A percentile compares a stretch with the other conserved stretches of the same genome.
Evolutionary conservation across 2,329 filamentous ascomycete species (phyloP).

Genomic region (Paraphaeosphaeria minitans): DNA sequence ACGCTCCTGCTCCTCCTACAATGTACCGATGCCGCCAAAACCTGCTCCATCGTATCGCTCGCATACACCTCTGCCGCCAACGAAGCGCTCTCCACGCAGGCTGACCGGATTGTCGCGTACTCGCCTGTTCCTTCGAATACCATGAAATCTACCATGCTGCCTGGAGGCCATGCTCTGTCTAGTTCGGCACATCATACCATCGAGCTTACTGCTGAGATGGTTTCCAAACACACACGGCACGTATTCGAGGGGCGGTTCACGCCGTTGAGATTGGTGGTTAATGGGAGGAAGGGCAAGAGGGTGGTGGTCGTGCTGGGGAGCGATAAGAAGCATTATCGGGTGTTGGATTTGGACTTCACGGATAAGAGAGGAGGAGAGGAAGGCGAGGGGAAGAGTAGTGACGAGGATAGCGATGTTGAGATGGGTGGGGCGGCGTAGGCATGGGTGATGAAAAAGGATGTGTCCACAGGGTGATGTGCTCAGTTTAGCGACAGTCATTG

Average conservation of each 20-base stretch:
- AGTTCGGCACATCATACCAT: slow-evolving; percentile 6
- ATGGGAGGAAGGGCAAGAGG: slow-evolving; percentile 59
- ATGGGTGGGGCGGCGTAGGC: slow-evolving; percentile 18
- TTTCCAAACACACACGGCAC: slow-evolving; percentile 48
- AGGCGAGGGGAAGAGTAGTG: slow-evolving; percentile 7
- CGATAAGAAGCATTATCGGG: slow-evolving; percentile 59
- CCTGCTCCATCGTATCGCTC: slow-evolving; percentile 22
- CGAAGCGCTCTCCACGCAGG: not conserved
- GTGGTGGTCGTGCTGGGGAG: slow-evolving; percentile 61
- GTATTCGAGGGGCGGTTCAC: slow-evolving; percentile 55
- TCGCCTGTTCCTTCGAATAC: slow-evolving; percentile 3
- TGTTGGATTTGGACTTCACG: slow-evolving; percentile 59
- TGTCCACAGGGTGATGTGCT: not conserved
- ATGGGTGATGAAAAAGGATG: too few relatives aligned
- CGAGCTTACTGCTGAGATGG: slow-evolving; percentile 10
- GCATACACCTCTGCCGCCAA: slow-evolving; percentile 20
- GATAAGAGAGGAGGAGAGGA: slow-evolving; percentile 23
- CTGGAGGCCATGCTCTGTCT: slow-evolving; percentile 10
- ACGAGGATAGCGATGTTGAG: slow-evolving; percentile 21
- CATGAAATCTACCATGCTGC: slow-evolving; percentile 5
- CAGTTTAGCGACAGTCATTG: not conserved
- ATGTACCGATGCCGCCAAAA: slow-evolving; percentile 19
- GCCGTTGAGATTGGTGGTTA: slow-evolving; percentile 59
- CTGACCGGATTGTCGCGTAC: slow-evolving; percentile 7
- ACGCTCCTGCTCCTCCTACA: slow-evolving; percentile 65